phyloP scores from a whole-genome alignment of 495 filamentous ascomycete genomes.

The Chaetomium fimeti region DNA sequence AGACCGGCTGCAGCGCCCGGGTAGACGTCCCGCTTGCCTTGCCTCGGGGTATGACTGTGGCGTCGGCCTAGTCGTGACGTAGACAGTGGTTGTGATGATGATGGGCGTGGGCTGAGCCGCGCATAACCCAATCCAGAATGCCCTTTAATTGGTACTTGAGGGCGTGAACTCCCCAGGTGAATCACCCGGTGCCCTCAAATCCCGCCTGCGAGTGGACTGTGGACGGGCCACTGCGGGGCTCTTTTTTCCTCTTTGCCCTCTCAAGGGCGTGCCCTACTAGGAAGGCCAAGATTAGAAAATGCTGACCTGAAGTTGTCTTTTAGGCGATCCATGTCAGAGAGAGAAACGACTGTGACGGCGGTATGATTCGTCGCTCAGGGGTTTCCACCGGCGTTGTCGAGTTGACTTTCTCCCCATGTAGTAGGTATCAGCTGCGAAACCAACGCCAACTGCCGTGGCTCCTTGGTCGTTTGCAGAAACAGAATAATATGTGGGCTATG shows the following conservation, averaged over 20 bases:
- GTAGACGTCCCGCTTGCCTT: no score
- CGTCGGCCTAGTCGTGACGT: no score
- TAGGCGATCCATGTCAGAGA: conserved; percentile 24
- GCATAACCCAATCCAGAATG: no score
- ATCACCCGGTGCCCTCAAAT: background rate
- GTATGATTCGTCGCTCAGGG: conserved; percentile 20
- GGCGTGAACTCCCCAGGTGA: no score
- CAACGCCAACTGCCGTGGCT: conserved; percentile 29
- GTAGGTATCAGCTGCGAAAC: conserved; percentile 27
- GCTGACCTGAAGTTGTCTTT: background rate
- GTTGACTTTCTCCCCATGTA: background rate
- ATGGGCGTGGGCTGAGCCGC: no score
- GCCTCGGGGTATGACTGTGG: no score
- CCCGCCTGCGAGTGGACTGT: conserved; percentile 22
- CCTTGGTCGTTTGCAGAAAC: conserved; percentile 32
- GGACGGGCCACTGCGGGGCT: conserved; percentile 26
- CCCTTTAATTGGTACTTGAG: no score
- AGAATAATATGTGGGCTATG: conserved; percentile 30
- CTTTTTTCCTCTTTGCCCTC: background rate
- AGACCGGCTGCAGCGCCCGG: no score
- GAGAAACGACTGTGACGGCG: conserved; percentile 33
- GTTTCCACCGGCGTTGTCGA: conserved; percentile 1
- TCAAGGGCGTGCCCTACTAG: background rate
- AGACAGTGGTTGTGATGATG: no score
- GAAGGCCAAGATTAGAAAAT: background rate